Base-by-base conservation (phyloP, 371 early-diverging fungal genomes). In the Mucor irregularis region DNA sequence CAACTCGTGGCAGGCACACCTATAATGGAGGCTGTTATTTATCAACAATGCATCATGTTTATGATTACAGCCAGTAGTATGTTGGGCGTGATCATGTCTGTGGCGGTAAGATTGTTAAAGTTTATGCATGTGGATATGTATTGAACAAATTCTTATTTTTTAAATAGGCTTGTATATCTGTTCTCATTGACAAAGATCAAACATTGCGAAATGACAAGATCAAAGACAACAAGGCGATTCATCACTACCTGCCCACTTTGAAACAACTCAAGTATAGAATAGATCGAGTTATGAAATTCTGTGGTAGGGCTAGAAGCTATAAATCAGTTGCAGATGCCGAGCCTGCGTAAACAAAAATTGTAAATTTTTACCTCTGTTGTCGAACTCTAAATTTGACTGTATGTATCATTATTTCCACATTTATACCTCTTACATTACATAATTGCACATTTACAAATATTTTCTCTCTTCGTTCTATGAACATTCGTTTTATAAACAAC, bases 11-110 rank as follows among this genome's bases (percentile, higher is more conserved):
- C 91, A 24, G 95, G 95, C 8, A 85, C 87, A 0, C 78, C 84
- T 3, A 89, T 92, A 45, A 76, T 81, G 58, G 83, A 91, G 45
- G 94, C 95, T 0, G 90, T 86, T 7, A 68, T 84, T n/a, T 91
- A 89, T 64, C 93, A 93, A 62, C 85, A 87, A 60, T 85, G 90
- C 42, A 88, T 92, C 54, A 85, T 90, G 85, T 92, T 90, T 62
- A 84, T 93, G 88, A 83, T 93, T 25, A 81, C 86, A 9, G 84
- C 91, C 0, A 83, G 86, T 9, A 83, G 89, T 19, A 75, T 82
- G 2, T 69, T 91, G 17, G 86, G 89, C 30, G 82, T 84, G 0
- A 65, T 90, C 19, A 71, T 84, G 25, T 68, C 89, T 2, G 82
- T 87, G 5, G 53, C 86, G 38, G 81, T 83, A 75, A 59, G 73